Base-by-base conservation (phyloP, 495 filamentous ascomycete species). In the Penicillium robsamsonii region DNA sequence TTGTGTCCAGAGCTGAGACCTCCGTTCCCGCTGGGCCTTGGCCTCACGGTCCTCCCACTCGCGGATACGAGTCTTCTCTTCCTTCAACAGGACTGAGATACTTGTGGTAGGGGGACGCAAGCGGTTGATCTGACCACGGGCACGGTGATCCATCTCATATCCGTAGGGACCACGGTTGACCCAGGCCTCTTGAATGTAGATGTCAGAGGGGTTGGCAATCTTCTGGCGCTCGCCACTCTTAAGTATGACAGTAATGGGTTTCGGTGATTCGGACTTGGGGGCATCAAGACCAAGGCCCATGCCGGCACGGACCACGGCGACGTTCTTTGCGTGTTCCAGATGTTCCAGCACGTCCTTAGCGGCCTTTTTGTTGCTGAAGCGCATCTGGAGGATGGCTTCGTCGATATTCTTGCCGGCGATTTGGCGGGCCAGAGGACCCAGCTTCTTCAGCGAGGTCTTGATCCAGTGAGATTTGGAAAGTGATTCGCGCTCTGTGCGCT, bases 331-430 rank as follows among this genome's bases (percentile, higher is more conserved):
- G 50, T 85, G 72, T 68, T 90, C 79, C 17, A 98, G 77, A 71
- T 94, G 89, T 60, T 79, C 81, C 53, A 80, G 68, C 13, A 97
- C 88, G 64, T 96, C 89, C 66, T 80, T 78, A 11, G 94, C 91
- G 46, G 84, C 89, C 79, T 91, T 92, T 84, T 98, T 98, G 81
- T 89, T 88, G 71, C 85, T 90, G 73, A 92, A 96, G 35, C 86
- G 84, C 93, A 98, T 96, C 81, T 98, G 94, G 59, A 87, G 72
- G 56, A 97, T 89, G 13, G 94, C 94, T 30, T 98, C 93, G 41
- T 90, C 90, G 62, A 98, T 78, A 27, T 85, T 87, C 85, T 96
- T 97, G 38, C 94, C 94, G 1, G 82, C 76, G 65, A 98, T 94
- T 76, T 97, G 94, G 29, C 85, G 81, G 33, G 92, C 89, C 51